A percentile compares a stretch with the other conserved stretches of the same genome.
Evolutionary conservation across 768 basidiomycete genomes (phyloP).

Genomic region (Pholiota conissans): DNA sequence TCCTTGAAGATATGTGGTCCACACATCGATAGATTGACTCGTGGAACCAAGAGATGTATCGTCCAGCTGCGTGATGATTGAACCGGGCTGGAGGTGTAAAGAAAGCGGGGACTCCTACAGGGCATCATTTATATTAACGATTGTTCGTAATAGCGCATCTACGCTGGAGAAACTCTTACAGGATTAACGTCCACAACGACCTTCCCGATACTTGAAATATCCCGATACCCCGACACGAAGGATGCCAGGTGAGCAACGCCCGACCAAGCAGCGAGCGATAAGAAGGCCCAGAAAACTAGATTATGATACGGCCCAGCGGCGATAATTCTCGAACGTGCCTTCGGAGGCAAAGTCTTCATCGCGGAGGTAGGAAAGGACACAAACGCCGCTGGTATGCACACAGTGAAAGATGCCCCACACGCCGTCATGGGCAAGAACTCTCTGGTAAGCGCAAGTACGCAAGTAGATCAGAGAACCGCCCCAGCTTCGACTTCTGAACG

Average conservation of each 20-base stretch:
- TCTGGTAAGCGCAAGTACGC: conserved; percentile 33
- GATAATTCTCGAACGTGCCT: conserved; percentile 57
- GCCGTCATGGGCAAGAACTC: conserved; percentile 63
- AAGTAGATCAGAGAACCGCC: background rate
- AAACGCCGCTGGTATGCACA: conserved; percentile 74
- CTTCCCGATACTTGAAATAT: conserved; percentile 51
- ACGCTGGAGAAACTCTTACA: conserved; percentile 38
- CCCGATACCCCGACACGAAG: conserved; percentile 47
- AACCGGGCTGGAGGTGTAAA: conserved; percentile 53
- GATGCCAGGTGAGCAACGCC: conserved; percentile 29
- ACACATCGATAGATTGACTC: conserved; percentile 31
- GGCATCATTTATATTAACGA: background rate
- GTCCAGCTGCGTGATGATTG: conserved; percentile 65
- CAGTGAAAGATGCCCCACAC: conserved; percentile 58
- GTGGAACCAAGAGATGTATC: conserved; percentile 48
- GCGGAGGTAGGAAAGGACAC: conserved; percentile 55
- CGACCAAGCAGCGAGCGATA: conserved; percentile 36
- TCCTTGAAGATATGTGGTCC: conserved; percentile 46
- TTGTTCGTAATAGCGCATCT: no score
- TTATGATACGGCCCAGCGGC: conserved; percentile 83
- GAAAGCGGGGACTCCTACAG: conserved; percentile 61
- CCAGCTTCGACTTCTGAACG: background rate
- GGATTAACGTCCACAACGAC: conserved; percentile 54
- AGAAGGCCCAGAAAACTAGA: conserved; percentile 53
- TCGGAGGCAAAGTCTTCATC: conserved; percentile 38